Conservation (phyloP, 1,284 basidiomycete species). For the Cyathus pygmaeus region DNA sequence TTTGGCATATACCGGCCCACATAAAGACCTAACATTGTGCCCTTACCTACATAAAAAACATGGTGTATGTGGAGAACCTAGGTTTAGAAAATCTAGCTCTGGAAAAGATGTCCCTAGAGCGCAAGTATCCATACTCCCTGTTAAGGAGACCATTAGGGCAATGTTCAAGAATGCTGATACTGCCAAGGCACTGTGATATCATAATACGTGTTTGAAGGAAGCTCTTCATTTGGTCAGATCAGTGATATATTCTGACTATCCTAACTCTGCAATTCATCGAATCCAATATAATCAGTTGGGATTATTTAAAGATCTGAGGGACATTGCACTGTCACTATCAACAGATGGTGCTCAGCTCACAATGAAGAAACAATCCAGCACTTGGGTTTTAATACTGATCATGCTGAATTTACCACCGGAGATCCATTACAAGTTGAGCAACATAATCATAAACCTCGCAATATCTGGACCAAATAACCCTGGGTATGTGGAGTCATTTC, state of each 20-base stretch:
- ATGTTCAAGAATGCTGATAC: slow-evolving; percentile 34
- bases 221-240: slow-evolving; percentile 16
- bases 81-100: not conserved
- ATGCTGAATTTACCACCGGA: slow-evolving; percentile 32
- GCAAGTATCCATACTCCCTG: slow-evolving; percentile 28
- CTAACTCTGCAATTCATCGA: slow-evolving; percentile 22
- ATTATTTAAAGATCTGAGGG: slow-evolving; percentile 27
- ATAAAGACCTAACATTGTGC: slow-evolving; percentile 10
- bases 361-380: slow-evolving; percentile 41
- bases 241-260: slow-evolving; percentile 30
- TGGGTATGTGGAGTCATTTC: slow-evolving; percentile 39
- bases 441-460: slow-evolving; percentile 30
- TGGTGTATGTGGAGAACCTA: not conserved
- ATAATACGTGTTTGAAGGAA: slow-evolving; percentile 25
- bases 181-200: slow-evolving; percentile 22
- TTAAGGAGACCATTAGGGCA: slow-evolving; percentile 30
- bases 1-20: slow-evolving; percentile 35
- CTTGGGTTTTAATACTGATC: slow-evolving; percentile 34
- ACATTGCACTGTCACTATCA: slow-evolving; percentile 36
- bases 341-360: slow-evolving; percentile 42
- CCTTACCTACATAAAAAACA: not conserved
- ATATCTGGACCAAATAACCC: slow-evolving; percentile 38
- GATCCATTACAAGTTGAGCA: slow-evolving; percentile 23
- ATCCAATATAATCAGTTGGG: slow-evolving; percentile 16
- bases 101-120: slow-evolving; percentile 16